A percentile compares a stretch with the other conserved stretches of the same genome.
Conservation (phyloP, 163 green algal genomes). For the Smithsoniella earleae region DNA sequence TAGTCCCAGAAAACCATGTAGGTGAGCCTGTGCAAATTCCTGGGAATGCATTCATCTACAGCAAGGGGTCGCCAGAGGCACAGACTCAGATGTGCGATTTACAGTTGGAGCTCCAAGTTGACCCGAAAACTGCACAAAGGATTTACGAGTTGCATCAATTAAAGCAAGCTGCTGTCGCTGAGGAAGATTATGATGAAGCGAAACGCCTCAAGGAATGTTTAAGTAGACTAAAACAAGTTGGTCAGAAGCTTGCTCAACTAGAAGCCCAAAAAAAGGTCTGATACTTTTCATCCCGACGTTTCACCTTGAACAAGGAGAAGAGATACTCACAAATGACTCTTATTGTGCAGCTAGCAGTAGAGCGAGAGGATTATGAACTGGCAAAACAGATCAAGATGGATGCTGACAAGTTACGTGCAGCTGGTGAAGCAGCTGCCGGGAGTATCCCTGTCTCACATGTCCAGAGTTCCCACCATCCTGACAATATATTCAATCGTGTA, state of each 20-base stretch:
- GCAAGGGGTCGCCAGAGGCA: too few relatives aligned
- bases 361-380: conserved; percentile 85
- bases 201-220: conserved; percentile 70
- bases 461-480: conserved; percentile 32
- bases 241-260: conserved; percentile 66
- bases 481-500: conserved; percentile 49
- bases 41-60: neutral
- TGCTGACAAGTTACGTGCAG: conserved; percentile 56
- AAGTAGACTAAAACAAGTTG: conserved; percentile 41
- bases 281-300: too few relatives aligned
- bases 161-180: conserved; percentile 70
- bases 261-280: conserved; percentile 59
- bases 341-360: conserved; percentile 60
- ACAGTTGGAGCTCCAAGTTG: conserved; percentile 60
- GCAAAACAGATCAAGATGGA: conserved; percentile 78
- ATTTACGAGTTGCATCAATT: conserved; percentile 47
- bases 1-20: too few relatives aligned
- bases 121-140: conserved; percentile 51
- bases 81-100: conserved; percentile 47
- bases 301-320: too few relatives aligned
- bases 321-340: too few relatives aligned
- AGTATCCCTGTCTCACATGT: neutral
- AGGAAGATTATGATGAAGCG: conserved; percentile 91
- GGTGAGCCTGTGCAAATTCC: too few relatives aligned
- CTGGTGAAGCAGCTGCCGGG: conserved; percentile 40